Evolutionary conservation across 495 filamentous ascomycete genomes (phyloP).

Genomic region (Aspergillus cristatus): DNA sequence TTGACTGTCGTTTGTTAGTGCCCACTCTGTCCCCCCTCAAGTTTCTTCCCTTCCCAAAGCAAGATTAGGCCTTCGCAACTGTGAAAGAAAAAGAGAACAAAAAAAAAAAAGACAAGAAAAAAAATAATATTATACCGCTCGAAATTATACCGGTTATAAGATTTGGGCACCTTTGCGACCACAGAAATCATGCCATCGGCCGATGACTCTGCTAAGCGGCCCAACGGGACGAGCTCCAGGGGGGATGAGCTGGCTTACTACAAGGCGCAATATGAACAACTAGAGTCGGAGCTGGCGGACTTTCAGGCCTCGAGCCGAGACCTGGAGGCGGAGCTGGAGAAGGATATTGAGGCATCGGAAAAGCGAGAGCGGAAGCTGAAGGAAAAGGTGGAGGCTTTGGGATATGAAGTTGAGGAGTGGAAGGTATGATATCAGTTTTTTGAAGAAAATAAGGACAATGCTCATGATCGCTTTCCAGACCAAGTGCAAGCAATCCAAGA

Average conservation of each 20-base stretch:
- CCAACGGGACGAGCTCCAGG: slow-evolving; percentile 44
- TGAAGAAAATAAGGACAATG: neutral
- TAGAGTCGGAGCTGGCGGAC: slow-evolving; percentile 85
- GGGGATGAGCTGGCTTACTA: slow-evolving; percentile 82
- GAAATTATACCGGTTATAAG: too few relatives aligned
- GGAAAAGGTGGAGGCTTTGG: slow-evolving; percentile 74
- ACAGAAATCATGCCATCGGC: slow-evolving; percentile 42
- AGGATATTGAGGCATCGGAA: slow-evolving; percentile 92
- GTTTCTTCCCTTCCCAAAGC: too few relatives aligned
- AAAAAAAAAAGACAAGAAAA: too few relatives aligned
- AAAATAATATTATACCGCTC: too few relatives aligned
- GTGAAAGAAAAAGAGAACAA: too few relatives aligned
- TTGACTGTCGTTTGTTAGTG: too few relatives aligned
- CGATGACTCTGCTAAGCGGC: slow-evolving; percentile 56
- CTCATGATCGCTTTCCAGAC: slow-evolving; percentile 42
- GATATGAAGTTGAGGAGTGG: slow-evolving; percentile 94
- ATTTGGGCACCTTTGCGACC: too few relatives aligned
- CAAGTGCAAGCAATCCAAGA: slow-evolving; percentile 93
- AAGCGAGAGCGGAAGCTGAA: slow-evolving; percentile 78
- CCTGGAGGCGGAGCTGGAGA: slow-evolving; percentile 89
- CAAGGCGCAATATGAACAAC: slow-evolving; percentile 88
- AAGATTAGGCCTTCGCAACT: too few relatives aligned
- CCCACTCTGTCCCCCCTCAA: too few relatives aligned
- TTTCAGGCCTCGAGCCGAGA: slow-evolving; percentile 92
- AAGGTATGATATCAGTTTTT: slow-evolving; percentile 54